Base-by-base conservation (phyloP, 257 asterid species). In the Nemophila menziesii region DNA sequence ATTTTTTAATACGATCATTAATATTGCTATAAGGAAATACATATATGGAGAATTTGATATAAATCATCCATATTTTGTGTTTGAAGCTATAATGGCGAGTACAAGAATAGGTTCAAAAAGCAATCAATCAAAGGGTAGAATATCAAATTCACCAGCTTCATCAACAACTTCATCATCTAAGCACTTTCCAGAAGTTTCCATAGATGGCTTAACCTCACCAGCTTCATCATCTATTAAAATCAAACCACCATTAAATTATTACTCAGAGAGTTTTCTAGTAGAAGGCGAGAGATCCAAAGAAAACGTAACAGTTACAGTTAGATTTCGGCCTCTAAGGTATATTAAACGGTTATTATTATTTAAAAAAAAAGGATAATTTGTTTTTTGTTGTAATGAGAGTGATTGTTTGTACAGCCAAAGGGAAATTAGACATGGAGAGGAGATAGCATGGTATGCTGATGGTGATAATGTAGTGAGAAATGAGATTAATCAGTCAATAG, bases 361-460 rank as follows among this genome's bases (percentile, higher is more conserved):
- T 10, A 29, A 29, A 29, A 29, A 29, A 17, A 15, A 10, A 41
- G 23, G 26, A 13, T 41, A 18, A 26, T 26, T 48, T 60, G 54
- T 49, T 55, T 24, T 40, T 36, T 39, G 57, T n/a, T n/a, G n/a
- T n/a, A n/a, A n/a, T n/a, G n/a, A n/a, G n/a, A n/a, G n/a, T n/a
- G n/a, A n/a, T n/a, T n/a, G n/a, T 51, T 60, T 54, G 62, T 48
- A 55, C 68, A 90, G 99, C 59, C 99, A 76, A 1, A 67, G 94
- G 73, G 99, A 90, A 76, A 90, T 90, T 57, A 83, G 93, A 58
- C 93, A 71, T 60, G 99, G 99, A 38, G 96, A 90, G 67, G 99
- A 85, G 71, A 85, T 90, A 55, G 92, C 94, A 1, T 90, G 99
- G 99, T 90, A 90, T 20, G 99, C 99, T 4, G 99, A 90, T 64